Base-by-base conservation (phyloP, 805 yeast species). In the Lipomyces chichibuensis region DNA sequence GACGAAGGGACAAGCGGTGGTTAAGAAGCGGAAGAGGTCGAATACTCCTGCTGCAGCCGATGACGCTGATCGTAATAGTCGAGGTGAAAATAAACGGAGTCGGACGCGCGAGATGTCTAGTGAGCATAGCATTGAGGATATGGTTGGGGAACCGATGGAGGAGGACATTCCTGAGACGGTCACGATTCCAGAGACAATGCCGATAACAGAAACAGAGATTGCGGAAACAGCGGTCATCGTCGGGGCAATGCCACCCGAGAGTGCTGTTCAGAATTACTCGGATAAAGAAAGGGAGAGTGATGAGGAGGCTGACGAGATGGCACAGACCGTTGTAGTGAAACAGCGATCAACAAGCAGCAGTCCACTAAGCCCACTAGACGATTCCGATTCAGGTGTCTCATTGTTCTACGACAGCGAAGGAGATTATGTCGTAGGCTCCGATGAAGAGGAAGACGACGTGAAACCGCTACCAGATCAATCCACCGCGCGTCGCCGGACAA, bases 221-320 rank as follows among this genome's bases (percentile, higher is more conserved):
- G 49, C 23, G 14, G 20, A 6, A 7, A 43, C 49, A 43, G 49
- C 49, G 20, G 23, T 29, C 32, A 29, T 17, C 9, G 23, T 17
- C 20, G 23, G 11, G 49, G 49, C 13, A 43, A 8, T 23, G 23
- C 13, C 39, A 17, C 17, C 13, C 39, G 39, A 37, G 39, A 37
- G 14, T 37, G 13, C 39, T 8, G 53, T 51, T 53, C 39, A 53
- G 29, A 13, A 14, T 2, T 7, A 8, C 29, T 25, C 25, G 39
- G 23, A 60, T 51, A 39, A 27, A 23, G 59, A 32, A 55, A 55
- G 29, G 33, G 39, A 46, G 20, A 53, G 23, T 27, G 39, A 61
- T n/a, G 63, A 54, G 29, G 65, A 62, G 25, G 14, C 35, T 23
- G 59, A 62, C 32, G 60, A 62, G 25, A 20, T 62, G 8, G 33